phyloP scores from a whole-genome alignment of 148 eudicot species.

The Heliosperma pusillum region DNA sequence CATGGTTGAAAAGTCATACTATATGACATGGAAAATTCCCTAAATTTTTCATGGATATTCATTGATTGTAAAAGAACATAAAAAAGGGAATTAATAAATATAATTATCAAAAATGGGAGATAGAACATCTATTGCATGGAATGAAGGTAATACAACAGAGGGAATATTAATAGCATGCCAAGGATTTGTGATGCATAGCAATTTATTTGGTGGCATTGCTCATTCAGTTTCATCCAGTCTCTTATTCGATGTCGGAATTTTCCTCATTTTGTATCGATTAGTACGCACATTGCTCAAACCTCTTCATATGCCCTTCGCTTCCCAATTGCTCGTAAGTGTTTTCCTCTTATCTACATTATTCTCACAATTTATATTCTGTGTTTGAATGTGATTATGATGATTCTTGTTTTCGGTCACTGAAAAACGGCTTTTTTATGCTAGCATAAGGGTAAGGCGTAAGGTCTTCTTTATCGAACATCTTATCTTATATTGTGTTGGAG shows the following conservation, averaged over 20 bases:
- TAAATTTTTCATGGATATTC: no score
- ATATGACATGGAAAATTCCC: no score
- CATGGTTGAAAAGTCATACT: no score
- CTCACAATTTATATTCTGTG: no score
- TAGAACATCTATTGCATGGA: background rate
- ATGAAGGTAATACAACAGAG: background rate
- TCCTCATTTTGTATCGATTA: background rate
- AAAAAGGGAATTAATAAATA: no score
- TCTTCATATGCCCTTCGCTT: background rate
- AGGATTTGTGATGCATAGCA: background rate
- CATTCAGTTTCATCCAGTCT: background rate
- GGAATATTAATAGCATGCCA: background rate
- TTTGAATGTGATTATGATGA: no score
- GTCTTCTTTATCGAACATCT: no score
- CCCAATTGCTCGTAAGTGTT: conserved; percentile 7
- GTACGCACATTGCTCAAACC: background rate
- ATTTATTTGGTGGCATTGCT: background rate
- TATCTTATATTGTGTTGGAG: no score
- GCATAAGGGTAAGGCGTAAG: no score
- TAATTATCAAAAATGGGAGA: background rate
- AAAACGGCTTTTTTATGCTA: no score
- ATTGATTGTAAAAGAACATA: background rate
- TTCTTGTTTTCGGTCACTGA: no score
- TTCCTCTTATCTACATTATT: no score
- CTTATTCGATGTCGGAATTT: background rate